Evolutionary conservation across 345 rosid species (phyloP).

Genomic region (Linum trigynum): DNA sequence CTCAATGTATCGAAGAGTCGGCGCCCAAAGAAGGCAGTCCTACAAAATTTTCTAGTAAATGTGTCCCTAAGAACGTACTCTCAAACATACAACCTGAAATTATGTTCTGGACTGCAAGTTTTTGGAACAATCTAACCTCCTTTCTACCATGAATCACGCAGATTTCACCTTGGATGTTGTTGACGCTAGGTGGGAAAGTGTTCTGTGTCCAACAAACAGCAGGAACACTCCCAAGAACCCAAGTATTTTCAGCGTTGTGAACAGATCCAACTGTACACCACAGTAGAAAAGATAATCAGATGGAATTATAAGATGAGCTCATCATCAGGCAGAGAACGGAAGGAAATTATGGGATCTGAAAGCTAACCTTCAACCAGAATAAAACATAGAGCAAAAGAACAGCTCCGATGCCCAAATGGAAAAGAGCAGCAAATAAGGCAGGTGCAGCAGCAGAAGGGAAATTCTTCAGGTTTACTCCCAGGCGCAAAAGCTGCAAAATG

Average conservation of each 20-base stretch:
- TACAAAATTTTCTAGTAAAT: too few species aligned
- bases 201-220: constrained; percentile 77
- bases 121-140: not conserved
- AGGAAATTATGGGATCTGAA: not conserved
- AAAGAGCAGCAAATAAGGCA: constrained; percentile 1
- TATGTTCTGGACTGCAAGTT: too few species aligned
- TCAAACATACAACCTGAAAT: too few species aligned
- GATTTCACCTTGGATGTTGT: constrained; percentile 81
- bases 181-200: constrained; percentile 71
- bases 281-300: not conserved
- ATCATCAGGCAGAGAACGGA: not conserved
- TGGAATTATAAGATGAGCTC: not conserved
- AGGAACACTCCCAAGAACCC: constrained; percentile 73
- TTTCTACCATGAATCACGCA: constrained; percentile 5
- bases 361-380: constrained; percentile 47
- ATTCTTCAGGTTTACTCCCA: constrained; percentile 3
- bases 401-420: not conserved
- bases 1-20: too few species aligned
- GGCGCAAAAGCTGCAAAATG: not conserved
- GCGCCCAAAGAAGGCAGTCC: too few species aligned
- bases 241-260: constrained; percentile 73
- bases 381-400: constrained; percentile 1
- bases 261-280: constrained; percentile 73
- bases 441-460: not conserved
- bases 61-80: too few species aligned